Base-by-base conservation (phyloP, 1,284 basidiomycete genomes). In the Ceratobasidium theobromae region DNA sequence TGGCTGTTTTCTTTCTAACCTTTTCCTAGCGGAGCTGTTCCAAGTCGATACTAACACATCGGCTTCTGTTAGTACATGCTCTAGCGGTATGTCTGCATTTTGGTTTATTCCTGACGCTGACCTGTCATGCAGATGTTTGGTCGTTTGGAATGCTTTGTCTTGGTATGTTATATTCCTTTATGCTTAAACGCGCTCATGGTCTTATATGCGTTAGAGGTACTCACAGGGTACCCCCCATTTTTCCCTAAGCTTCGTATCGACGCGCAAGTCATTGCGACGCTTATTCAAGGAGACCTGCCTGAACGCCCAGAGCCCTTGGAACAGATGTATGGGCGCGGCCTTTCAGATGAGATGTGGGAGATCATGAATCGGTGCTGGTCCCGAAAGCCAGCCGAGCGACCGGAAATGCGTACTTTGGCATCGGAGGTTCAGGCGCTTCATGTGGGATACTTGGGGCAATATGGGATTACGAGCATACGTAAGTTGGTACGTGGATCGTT, bases 61-160 rank as follows among this genome's bases (percentile, higher is more conserved):
- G 21, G 23, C 35, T 6, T 28, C 38, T 8, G 43, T 8, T 11
- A 25, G 41, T 45, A 41, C 53, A 6, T 11, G 38, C 2, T 27
- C 53, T 1, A 57, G 53, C n/a, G 53, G 53, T 57, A 25, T 11
- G 53, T n/a, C 23, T n/a, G n/a, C n/a, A n/a, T 25, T 18, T 49
- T 28, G 5, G 12, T 18, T 28, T 14, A 48, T 27, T 41, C 6
- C n/a, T 33, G 16, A 64, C 3, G 41, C 14, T 2, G 16, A 28
- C 21, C 43, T 32, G 18, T 21, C 18, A 21, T 21, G 8, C 43
- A 64, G 60, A 64, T 32, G 33, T 64, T 12, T 64, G 60, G 60
- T 64, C 60, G 4, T 64, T 64, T 23, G 60, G 60, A n/a, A 64
- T 64, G 60, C 16, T 64, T 6, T 64, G 48, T 18, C 60, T 64